A percentile compares a stretch with the other conserved stretches of the same genome.
Conservation (phyloP, 2,329 filamentous ascomycete species). For the Lecanoromycetidae sp. region DNA sequence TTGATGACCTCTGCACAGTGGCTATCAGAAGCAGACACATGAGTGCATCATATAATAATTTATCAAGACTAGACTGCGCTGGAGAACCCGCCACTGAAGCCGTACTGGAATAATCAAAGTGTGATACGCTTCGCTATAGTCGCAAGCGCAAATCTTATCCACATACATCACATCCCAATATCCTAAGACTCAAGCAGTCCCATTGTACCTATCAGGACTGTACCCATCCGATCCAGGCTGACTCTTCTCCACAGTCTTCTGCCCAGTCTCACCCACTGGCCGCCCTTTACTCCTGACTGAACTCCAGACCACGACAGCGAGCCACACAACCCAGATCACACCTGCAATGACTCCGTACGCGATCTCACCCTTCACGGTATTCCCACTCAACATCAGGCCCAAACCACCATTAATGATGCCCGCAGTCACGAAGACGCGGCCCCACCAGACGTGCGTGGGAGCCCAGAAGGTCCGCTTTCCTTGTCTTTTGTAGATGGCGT, state of each 20-base stretch:
- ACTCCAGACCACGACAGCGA: slow-evolving; percentile 33
- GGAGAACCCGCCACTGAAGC: no score
- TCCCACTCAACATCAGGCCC: slow-evolving; percentile 17
- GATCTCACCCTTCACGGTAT: slow-evolving; percentile 18
- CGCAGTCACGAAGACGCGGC: slow-evolving; percentile 24
- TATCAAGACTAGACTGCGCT: no score
- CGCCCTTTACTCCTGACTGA: slow-evolving; percentile 35
- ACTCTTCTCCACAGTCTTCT: background rate
- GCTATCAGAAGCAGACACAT: no score
- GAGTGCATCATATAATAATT: no score
- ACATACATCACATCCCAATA: background rate
- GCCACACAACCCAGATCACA: slow-evolving; percentile 19
- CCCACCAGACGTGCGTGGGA: slow-evolving; percentile 34
- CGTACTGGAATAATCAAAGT: no score
- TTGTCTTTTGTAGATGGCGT: slow-evolving; percentile 29
- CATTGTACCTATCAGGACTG: background rate
- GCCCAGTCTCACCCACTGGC: slow-evolving; percentile 25
- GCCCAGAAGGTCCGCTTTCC: slow-evolving; percentile 32
- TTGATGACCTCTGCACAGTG: no score
- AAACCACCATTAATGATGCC: slow-evolving; percentile 20
- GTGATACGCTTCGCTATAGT: no score
- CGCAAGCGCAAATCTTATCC: no score
- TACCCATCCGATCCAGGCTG: background rate
- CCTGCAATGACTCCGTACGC: slow-evolving; percentile 20
- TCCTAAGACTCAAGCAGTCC: background rate